Evolutionary conservation across 2,329 filamentous ascomycete species (phyloP).

Genomic region (Botrytis byssoidea): DNA sequence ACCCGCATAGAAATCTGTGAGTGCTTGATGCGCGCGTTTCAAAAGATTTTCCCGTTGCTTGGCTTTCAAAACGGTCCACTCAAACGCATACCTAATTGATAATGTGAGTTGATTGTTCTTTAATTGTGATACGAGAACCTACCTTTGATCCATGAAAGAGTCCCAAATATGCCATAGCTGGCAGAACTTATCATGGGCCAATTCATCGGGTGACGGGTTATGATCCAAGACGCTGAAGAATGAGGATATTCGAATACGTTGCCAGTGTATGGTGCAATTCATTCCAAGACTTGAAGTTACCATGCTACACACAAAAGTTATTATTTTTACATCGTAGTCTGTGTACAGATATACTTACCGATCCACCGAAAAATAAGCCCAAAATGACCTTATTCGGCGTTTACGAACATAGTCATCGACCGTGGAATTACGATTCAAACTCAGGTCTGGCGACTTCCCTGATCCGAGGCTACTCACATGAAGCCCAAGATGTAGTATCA

Average conservation of each 20-base stretch:
- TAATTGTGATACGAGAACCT: neutral
- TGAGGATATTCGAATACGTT: constrained; percentile 21
- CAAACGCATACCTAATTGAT: neutral
- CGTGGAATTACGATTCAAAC: neutral
- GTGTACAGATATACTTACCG: constrained; percentile 6
- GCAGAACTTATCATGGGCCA: constrained; percentile 23
- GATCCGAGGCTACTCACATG: neutral
- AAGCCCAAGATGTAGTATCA: constrained; percentile 4
- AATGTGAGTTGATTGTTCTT: neutral
- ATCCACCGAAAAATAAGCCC: constrained; percentile 28
- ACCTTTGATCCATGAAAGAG: constrained; percentile 28
- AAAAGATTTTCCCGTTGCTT: constrained; percentile 5
- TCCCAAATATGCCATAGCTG: constrained; percentile 29
- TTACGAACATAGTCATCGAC: neutral
- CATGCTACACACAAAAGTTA: constrained; percentile 15
- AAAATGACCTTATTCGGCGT: constrained; percentile 24
- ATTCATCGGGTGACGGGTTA: constrained; percentile 18
- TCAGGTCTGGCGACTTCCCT: neutral
- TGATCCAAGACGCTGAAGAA: constrained; percentile 14
- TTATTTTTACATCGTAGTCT: neutral
- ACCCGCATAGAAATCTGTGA: neutral
- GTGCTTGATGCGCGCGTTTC: neutral
- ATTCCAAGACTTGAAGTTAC: constrained; percentile 24
- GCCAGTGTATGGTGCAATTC: constrained; percentile 30
- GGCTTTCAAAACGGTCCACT: neutral